phyloP scores from a whole-genome alignment of 176 grass and related monocot species.

The Hordeum marinum region DNA sequence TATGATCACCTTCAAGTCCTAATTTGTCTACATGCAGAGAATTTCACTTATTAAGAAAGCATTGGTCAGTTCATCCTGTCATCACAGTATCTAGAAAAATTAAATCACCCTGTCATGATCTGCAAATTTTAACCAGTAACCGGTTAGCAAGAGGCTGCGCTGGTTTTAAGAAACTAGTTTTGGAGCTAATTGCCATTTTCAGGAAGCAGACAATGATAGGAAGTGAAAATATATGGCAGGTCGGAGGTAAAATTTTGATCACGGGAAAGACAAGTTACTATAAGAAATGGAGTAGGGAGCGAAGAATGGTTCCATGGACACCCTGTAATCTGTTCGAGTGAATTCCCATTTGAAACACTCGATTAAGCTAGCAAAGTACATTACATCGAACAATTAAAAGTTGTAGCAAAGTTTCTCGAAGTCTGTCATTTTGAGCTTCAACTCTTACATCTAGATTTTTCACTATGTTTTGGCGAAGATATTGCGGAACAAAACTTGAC shows the following conservation, averaged over 20 bases:
- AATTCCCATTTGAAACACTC: too few species aligned
- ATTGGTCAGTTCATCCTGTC: neutral
- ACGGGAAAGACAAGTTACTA: neutral
- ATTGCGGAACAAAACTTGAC: neutral
- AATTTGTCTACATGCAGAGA: neutral
- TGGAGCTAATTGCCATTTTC: neutral
- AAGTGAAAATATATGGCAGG: neutral
- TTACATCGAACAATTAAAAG: neutral
- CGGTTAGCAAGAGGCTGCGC: neutral
- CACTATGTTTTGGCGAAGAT: neutral
- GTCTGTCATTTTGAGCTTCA: neutral
- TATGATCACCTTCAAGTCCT: neutral
- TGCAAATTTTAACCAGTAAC: neutral
- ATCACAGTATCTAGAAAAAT: neutral
- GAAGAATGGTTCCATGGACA: neutral
- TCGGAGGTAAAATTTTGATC: neutral
- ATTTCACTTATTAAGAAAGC: neutral
- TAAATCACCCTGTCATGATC: neutral
- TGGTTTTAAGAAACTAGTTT: neutral
- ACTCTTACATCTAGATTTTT: neutral
- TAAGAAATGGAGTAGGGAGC: neutral
- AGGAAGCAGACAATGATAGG: neutral
- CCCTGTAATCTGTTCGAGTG: neutral
- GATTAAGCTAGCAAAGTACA: neutral
- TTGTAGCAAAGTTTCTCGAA: neutral